These are phyloP conservation scores for Saccharomyces hybrid DNA, from an alignment of 1,139 yeast species.

Conservation along the genomic window DNA sequence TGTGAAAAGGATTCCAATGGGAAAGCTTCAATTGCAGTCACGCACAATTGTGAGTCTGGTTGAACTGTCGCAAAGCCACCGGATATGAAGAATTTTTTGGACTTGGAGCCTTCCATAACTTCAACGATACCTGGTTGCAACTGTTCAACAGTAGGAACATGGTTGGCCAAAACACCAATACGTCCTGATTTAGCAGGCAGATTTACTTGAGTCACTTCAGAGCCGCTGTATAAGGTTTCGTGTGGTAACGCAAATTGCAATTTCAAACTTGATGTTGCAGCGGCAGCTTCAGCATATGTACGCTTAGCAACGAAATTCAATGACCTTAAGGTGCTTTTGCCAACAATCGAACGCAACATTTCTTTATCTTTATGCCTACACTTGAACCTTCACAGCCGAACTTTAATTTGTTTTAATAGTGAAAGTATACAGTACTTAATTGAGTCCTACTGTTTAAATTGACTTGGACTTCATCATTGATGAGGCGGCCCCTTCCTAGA, in stretches of 20 bases:
- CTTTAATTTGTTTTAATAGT: not conserved
- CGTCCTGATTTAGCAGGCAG: slow-evolving; percentile 95
- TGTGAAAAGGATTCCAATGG: slow-evolving; percentile 83
- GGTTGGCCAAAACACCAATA: slow-evolving; percentile 95
- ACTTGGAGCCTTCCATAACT: slow-evolving; percentile 71
- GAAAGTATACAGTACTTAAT: not conserved
- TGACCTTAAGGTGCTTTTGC: slow-evolving; percentile 39
- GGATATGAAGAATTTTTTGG: slow-evolving; percentile 75
- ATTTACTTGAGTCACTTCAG: slow-evolving; percentile 71
- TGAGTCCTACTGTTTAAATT: not conserved
- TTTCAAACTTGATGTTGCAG: slow-evolving; percentile 63
- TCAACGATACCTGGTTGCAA: slow-evolving; percentile 94
- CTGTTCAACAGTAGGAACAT: slow-evolving; percentile 96
- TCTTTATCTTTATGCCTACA: not conserved
- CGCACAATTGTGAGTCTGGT: slow-evolving; percentile 85
- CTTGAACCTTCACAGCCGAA: not conserved
- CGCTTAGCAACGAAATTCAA: slow-evolving; percentile 59
- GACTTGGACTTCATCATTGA: not conserved
- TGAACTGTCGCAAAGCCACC: slow-evolving; percentile 97
- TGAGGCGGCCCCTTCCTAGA: not conserved
- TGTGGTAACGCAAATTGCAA: slow-evolving; percentile 89
- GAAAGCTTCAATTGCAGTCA: slow-evolving; percentile 94
- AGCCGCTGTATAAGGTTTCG: slow-evolving; percentile 39
- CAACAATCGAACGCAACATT: slow-evolving; percentile 33
- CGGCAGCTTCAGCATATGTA: slow-evolving; percentile 77